Evolutionary conservation across 2,329 filamentous ascomycete species (phyloP), one percentile per base, ranked within the genome.

Genomic region (Pezicula carpinea): DNA sequence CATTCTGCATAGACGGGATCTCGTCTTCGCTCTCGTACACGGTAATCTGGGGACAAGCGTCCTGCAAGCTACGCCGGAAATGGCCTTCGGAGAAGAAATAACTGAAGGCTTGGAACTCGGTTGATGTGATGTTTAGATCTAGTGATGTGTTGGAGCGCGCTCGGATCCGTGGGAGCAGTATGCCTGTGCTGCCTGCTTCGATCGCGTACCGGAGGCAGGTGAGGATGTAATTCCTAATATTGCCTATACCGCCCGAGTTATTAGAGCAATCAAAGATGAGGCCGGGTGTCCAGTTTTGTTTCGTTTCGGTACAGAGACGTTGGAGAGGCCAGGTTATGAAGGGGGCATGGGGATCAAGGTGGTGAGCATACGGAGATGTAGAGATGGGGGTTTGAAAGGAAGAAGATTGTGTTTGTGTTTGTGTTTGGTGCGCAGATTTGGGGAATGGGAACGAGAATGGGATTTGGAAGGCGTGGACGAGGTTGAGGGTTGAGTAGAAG

Each of bases 121-220:
- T 15, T 3, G 26, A 29, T 8, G n/a, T 36, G 10, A 36, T 17
- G 4, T 17, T 8, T 8, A 19, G 15, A n/a, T 15, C 13, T 18
- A 14, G 5, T 5, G 5, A 8, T 3, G 3, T 8, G 18, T 36
- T 19, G 2, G 34, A 17, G 5, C 34, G 34, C 7, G 8, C 15
- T 19, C 18, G 34, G 34, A 36, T 36, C 14, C 14, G 34, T 36
- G n/a, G 34, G 4, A 36, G 59, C 6, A 69, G 62, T 2, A 72
- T 51, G 1, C 68, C 69, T 0, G 68, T 67, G 3, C 69, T 70
- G 39, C 71, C 72, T 32, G 69, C 67, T 58, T 72, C 68, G 13
- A 73, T 70, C 19, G 68, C 70, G 33, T 69, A 64, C 31, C 69
- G 65, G 26, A 74, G 54, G 52, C 71, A 73, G 49, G 66, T 66